Conservation (phyloP, 768 basidiomycete species). For the Guyanaporus albipodus region DNA sequence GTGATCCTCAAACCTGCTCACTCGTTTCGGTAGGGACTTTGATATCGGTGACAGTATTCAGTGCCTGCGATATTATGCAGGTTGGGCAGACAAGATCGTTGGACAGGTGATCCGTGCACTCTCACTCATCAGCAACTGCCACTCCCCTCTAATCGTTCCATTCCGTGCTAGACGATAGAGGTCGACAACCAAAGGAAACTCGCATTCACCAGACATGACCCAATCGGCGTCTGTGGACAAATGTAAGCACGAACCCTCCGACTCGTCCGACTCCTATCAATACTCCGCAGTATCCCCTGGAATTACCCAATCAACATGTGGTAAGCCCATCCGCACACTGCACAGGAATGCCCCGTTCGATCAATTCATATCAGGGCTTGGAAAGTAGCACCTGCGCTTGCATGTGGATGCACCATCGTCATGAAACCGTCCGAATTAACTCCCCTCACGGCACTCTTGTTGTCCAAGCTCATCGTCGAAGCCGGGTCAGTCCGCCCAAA, state of each 20-base stretch:
- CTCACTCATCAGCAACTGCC: not conserved
- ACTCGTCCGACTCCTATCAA: conserved; percentile 8
- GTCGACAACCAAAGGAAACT: conserved; percentile 76
- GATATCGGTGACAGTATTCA: conserved; percentile 77
- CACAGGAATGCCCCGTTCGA: not conserved
- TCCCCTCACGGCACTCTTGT: conserved; percentile 77
- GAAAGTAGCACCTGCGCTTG: conserved; percentile 93
- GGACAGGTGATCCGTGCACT: conserved; percentile 59
- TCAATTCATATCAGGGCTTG: conserved; percentile 51
- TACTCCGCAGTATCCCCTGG: conserved; percentile 71
- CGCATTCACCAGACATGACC: conserved; percentile 84
- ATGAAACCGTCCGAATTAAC: conserved; percentile 93
- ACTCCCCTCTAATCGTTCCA: conserved; percentile 4
- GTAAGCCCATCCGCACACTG: conserved; percentile 32
- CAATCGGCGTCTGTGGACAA: conserved; percentile 93
- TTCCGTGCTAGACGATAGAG: conserved; percentile 58
- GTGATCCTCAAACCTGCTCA: conserved; percentile 1
- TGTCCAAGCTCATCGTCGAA: conserved; percentile 76
- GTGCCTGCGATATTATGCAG: conserved; percentile 88
- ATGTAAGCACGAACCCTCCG: conserved; percentile 48
- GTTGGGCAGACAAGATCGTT: conserved; percentile 91
- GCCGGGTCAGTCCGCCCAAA: conserved; percentile 57
- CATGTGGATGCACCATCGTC: conserved; percentile 88
- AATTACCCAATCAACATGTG: conserved; percentile 91
- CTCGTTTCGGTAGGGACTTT: conserved; percentile 50